phyloP scores from a whole-genome alignment of 345 rosid genomes.

The Durio zibethinus region DNA sequence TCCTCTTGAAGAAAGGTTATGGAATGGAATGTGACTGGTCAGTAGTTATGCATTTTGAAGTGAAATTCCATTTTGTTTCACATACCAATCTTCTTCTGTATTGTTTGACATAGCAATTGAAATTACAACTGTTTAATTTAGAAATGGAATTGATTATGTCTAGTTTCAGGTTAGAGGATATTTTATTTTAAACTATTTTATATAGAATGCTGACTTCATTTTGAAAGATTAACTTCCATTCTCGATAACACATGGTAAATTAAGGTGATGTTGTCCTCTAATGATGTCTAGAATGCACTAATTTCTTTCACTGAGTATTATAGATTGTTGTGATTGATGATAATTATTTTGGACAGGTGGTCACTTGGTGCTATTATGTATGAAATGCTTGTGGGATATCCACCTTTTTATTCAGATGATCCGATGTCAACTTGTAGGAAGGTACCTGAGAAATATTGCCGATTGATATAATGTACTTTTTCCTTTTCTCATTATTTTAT shows the following conservation, averaged over 20 bases:
- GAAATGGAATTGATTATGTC: background rate
- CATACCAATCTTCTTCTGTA: background rate
- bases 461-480: background rate
- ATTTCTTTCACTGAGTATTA: constrained; percentile 7
- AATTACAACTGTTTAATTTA: background rate
- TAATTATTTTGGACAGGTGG: constrained; percentile 63
- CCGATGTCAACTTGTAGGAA: constrained; percentile 95
- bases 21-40: constrained; percentile 98
- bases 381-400: constrained; percentile 96
- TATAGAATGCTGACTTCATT: background rate
- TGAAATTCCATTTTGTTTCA: background rate
- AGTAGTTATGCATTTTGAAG: constrained; percentile 28
- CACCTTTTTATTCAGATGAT: constrained; percentile 97
- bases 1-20: constrained; percentile 91
- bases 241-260: background rate
- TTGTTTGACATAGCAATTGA: background rate
- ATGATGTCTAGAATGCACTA: constrained; percentile 8
- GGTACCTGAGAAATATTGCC: constrained; percentile 33
- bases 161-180: background rate
- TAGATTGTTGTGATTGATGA: constrained; percentile 14
- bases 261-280: background rate
- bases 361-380: constrained; percentile 97
- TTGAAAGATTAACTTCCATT: background rate
- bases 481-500: background rate
- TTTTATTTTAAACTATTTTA: background rate